Evolutionary conservation across 257 asterid genomes (phyloP).

Genomic region (Orobanche coerulescens): DNA sequence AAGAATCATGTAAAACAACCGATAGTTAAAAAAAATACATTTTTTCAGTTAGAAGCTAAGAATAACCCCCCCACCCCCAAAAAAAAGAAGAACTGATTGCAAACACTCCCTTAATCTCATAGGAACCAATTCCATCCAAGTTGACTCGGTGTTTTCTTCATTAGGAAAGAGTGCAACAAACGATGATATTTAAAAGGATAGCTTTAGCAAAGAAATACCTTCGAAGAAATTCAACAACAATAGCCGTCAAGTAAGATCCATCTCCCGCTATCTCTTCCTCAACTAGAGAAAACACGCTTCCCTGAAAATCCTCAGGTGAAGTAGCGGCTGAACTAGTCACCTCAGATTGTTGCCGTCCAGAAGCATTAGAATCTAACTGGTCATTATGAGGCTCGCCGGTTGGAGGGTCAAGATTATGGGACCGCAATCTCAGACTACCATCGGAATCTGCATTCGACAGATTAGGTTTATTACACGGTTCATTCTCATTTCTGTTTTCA

Average conservation of each 20-base stretch:
- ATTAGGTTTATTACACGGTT: slow-evolving; percentile 28
- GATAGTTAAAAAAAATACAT: too few species aligned
- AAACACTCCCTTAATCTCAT: neutral
- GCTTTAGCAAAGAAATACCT: slow-evolving; percentile 41
- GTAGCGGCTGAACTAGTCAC: slow-evolving; percentile 68
- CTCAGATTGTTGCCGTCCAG: slow-evolving; percentile 45
- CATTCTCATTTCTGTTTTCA: slow-evolving; percentile 29
- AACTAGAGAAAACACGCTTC: slow-evolving; percentile 53
- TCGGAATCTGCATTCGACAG: slow-evolving; percentile 50
- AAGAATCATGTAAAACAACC: too few species aligned
- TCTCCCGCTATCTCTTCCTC: slow-evolving; percentile 95
- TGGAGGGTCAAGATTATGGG: slow-evolving; percentile 30
- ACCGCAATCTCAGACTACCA: slow-evolving; percentile 28
- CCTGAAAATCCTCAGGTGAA: slow-evolving; percentile 62
- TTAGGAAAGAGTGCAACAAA: neutral
- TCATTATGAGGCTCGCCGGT: slow-evolving; percentile 32
- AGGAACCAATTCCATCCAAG: neutral
- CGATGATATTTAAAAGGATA: neutral
- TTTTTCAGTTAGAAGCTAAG: neutral
- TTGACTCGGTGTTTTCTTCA: neutral
- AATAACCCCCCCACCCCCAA: too few species aligned
- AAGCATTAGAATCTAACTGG: slow-evolving; percentile 39
- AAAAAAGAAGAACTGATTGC: neutral
- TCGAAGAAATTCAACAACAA: slow-evolving; percentile 78
- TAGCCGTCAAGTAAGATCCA: slow-evolving; percentile 70